Evolutionary conservation across 441 rosid genomes (phyloP).

Genomic region (Viola pubescens): DNA sequence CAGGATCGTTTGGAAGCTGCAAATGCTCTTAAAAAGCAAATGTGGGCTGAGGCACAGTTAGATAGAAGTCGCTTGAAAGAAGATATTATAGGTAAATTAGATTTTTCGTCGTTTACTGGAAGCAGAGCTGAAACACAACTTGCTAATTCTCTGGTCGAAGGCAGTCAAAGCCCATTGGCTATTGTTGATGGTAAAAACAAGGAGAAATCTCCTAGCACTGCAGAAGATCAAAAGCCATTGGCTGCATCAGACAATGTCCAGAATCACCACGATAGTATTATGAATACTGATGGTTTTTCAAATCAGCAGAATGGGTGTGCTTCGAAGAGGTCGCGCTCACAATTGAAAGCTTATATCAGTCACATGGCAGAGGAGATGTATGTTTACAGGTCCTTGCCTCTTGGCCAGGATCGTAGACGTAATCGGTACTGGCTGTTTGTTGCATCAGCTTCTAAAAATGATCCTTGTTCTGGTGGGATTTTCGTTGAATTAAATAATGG

Average conservation of each 20-base stretch:
- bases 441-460: constrained; percentile 77
- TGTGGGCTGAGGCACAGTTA: constrained; percentile 97
- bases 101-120: constrained; percentile 37
- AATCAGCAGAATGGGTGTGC: constrained; percentile 60
- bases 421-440: constrained; percentile 98
- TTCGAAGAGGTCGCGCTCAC: constrained; percentile 83
- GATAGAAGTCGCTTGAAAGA: constrained; percentile 86
- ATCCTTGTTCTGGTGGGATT: constrained; percentile 86
- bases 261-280: constrained; percentile 28
- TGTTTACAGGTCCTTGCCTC: constrained; percentile 91
- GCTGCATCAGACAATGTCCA: constrained; percentile 37
- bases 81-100: constrained; percentile 50
- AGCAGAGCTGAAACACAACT: constrained; percentile 46
- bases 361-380: constrained; percentile 93
- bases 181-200: constrained; percentile 32
- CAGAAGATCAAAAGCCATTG: constrained; percentile 45
- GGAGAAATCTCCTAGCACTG: constrained; percentile 43
- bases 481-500: constrained; percentile 81
- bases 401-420: constrained; percentile 96
- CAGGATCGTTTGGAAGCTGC: constrained; percentile 99
- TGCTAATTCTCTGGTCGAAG: constrained; percentile 27
- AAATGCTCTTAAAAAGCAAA: constrained; percentile 94
- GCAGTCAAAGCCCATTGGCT: constrained; percentile 51
- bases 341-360: constrained; percentile 77
- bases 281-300: constrained; percentile 43